Percentiles rank a stretch among this genome's conserved stretches.
These are phyloP conservation scores for Tetragonia tetragonoides DNA, from an alignment of 148 eudicot species.

Conservation along the genomic window DNA sequence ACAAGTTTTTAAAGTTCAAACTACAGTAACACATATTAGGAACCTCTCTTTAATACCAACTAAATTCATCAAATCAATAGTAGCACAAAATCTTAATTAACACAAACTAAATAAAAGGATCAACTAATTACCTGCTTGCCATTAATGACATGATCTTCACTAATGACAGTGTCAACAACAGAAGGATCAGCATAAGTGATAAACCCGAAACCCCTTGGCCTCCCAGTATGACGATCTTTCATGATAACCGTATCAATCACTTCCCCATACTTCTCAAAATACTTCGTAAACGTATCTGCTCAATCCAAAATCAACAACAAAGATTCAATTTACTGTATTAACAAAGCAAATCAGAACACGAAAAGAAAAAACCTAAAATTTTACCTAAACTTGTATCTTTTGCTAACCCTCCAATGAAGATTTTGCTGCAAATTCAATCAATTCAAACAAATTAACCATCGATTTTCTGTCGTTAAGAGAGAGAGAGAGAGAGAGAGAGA, in stretches of 20 bases:
- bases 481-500: not conserved
- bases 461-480: no score
- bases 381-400: constrained; percentile 59
- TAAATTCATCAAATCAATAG: not conserved
- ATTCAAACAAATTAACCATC: not conserved
- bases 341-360: not conserved
- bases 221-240: constrained; percentile 48
- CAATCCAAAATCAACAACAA: not conserved
- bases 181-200: no score
- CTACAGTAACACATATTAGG: no score
- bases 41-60: not conserved
- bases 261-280: constrained; percentile 76
- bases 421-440: constrained; percentile 31
- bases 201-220: no score
- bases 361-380: not conserved
- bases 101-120: not conserved
- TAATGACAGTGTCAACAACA: no score
- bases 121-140: constrained; percentile 49
- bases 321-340: no score
- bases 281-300: constrained; percentile 49
- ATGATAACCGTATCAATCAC: constrained; percentile 55
- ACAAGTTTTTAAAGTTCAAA: no score
- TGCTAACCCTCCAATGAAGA: constrained; percentile 28
- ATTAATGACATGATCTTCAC: constrained; percentile 5
- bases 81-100: not conserved